These are phyloP conservation scores for Sphaerulina populicola DNA, from an alignment of 2,329 filamentous ascomycete species.

Conservation along the genomic window DNA sequence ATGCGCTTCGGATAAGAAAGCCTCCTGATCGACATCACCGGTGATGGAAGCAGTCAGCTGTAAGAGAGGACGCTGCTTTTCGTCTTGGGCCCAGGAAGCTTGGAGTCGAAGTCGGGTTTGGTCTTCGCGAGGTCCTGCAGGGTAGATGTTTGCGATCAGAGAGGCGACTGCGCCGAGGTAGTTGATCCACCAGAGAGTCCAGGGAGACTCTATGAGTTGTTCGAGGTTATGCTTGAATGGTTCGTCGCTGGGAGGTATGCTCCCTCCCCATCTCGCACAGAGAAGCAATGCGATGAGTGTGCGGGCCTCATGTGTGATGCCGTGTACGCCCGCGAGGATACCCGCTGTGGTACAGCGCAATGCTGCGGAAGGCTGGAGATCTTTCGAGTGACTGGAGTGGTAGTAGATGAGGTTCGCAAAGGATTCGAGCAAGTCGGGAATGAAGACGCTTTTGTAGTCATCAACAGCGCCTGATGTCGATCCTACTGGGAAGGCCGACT, in stretches of 20 bases:
- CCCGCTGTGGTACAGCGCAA: constrained; percentile 65
- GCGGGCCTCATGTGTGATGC: constrained; percentile 63
- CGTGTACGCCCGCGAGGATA: constrained; percentile 59
- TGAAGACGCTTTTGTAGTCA: constrained; percentile 39
- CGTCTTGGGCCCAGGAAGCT: constrained; percentile 37
- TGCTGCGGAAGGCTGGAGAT: constrained; percentile 53
- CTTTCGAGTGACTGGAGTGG: constrained; percentile 39
- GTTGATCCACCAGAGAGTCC: constrained; percentile 56
- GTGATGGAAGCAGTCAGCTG: constrained; percentile 38
- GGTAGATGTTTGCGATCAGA: constrained; percentile 53
- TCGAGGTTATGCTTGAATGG: constrained; percentile 48
- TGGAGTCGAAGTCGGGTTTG: constrained; percentile 38
- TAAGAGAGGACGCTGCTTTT: constrained; percentile 38
- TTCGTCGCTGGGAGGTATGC: constrained; percentile 51
- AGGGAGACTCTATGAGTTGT: constrained; percentile 43
- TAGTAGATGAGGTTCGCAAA: constrained; percentile 53
- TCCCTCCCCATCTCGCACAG: constrained; percentile 65
- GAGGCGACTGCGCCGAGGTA: constrained; percentile 55
- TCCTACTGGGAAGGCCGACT: constrained; percentile 39
- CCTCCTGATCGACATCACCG: constrained; percentile 36
- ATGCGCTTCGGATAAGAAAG: constrained; percentile 35
- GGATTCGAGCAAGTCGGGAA: constrained; percentile 43
- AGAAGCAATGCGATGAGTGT: constrained; percentile 63
- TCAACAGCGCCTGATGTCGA: constrained; percentile 17
- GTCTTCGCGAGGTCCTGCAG: constrained; percentile 45